A percentile compares a stretch with the other conserved stretches of the same genome.
Evolutionary conservation across 2,329 filamentous ascomycete genomes (phyloP).

Genomic region (Macroventuria anomochaeta): DNA sequence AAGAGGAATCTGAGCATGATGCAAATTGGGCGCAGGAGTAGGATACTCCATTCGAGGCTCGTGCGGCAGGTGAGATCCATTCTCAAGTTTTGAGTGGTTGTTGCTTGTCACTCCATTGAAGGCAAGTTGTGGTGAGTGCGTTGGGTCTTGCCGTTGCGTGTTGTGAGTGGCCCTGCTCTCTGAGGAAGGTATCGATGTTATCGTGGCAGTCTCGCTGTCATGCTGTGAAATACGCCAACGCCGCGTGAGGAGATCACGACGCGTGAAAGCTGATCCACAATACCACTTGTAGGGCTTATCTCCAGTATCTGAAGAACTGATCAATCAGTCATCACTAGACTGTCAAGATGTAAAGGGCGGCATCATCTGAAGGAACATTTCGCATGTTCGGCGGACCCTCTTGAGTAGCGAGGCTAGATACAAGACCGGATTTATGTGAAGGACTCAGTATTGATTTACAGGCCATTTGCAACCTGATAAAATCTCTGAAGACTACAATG

Average conservation of each 20-base stretch:
- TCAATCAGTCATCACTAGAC: constrained; percentile 16
- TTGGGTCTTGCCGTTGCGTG: not conserved
- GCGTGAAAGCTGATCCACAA: constrained; percentile 37
- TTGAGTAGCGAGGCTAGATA: too few species aligned
- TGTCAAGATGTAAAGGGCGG: too few species aligned
- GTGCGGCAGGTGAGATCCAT: constrained; percentile 1
- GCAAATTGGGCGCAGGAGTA: constrained; percentile 15
- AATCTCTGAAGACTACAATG: too few species aligned
- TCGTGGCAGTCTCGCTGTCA: constrained; percentile 12
- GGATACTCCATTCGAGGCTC: constrained; percentile 21
- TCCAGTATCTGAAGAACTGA: constrained; percentile 35
- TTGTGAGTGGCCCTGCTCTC: constrained; percentile 2
- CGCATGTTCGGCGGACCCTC: too few species aligned
- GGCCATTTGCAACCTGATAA: too few species aligned
- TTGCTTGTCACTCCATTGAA: not conserved
- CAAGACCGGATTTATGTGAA: too few species aligned
- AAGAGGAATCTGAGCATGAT: constrained; percentile 23
- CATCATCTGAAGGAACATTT: too few species aligned
- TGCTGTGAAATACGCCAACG: constrained; percentile 42
- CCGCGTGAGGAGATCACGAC: constrained; percentile 40
- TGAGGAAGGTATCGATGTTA: constrained; percentile 15
- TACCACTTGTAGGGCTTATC: constrained; percentile 41
- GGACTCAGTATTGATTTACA: too few species aligned
- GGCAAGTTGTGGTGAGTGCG: not conserved
- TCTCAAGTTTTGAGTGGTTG: not conserved